Conservation (phyloP, 2,329 filamentous ascomycete genomes). For the Trichoderma atrobrunneum region DNA sequence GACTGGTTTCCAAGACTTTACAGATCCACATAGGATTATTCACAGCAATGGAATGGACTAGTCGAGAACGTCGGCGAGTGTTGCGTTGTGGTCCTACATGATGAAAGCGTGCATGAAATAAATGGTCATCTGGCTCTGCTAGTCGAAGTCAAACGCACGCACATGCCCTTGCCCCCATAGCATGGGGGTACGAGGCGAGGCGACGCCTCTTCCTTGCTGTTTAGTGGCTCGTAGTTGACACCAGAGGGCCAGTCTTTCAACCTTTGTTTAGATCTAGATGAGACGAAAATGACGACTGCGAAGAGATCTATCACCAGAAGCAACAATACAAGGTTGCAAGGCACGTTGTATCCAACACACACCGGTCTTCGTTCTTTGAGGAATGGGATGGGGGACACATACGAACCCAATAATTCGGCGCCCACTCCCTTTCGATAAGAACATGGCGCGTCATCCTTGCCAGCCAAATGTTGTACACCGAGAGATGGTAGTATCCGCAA, state of each 20-base stretch:
- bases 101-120: constrained; percentile 17
- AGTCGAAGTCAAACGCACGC: constrained; percentile 17
- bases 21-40: constrained; percentile 2
- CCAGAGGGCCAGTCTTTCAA: neutral
- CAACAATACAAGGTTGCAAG: neutral
- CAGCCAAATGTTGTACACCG: constrained; percentile 12
- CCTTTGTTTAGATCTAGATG: neutral
- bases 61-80: constrained; percentile 13
- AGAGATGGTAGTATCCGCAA: neutral
- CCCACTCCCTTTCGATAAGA: constrained; percentile 1
- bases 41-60: constrained; percentile 4
- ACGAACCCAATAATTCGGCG: neutral
- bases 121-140: constrained; percentile 19
- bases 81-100: constrained; percentile 16
- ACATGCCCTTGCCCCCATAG: constrained; percentile 1
- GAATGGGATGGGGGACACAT: neutral
- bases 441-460: constrained; percentile 12
- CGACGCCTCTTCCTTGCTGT: constrained; percentile 5
- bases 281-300: neutral
- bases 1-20: neutral
- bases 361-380: neutral
- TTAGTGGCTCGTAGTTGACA: neutral
- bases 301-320: neutral
- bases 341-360: neutral
- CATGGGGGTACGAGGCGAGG: constrained; percentile 15